Evolutionary conservation across 2,329 filamentous ascomycete species (phyloP).

Genomic region (Dothidotthia symphoricarpi): DNA sequence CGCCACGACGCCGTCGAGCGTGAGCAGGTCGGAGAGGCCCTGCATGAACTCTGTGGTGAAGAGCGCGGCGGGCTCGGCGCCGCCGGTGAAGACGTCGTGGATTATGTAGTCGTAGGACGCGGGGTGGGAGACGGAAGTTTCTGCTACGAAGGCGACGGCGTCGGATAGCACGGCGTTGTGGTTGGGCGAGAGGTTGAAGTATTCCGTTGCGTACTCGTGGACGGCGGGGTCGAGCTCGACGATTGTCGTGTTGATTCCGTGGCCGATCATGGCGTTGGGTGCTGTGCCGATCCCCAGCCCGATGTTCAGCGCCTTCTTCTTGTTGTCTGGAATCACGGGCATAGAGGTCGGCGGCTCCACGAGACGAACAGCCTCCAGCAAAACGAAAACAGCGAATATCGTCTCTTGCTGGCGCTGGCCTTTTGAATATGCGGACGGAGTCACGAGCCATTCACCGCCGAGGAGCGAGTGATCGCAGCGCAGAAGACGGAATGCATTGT

Average conservation of each 20-base stretch:
- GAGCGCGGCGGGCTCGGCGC: constrained; percentile 81
- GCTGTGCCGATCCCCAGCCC: constrained; percentile 92
- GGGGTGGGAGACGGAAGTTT: constrained; percentile 48
- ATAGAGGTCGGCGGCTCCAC: constrained; percentile 51
- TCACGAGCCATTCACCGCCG: constrained; percentile 83
- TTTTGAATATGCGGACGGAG: constrained; percentile 39
- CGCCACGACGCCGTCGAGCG: constrained; percentile 76
- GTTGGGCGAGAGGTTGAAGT: constrained; percentile 76
- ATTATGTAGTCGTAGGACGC: constrained; percentile 82
- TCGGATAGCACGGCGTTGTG: constrained; percentile 80
- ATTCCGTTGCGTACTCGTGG: constrained; percentile 75
- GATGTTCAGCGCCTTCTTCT: constrained; percentile 80
- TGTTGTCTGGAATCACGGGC: constrained; percentile 52
- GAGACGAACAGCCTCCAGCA: constrained; percentile 87
- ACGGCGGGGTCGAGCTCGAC: constrained; percentile 93
- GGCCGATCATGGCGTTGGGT: constrained; percentile 78
- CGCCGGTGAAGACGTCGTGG: constrained; percentile 96
- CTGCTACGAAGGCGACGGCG: constrained; percentile 66
- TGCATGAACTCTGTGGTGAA: constrained; percentile 85
- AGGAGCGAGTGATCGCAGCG: constrained; percentile 92
- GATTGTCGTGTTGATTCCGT: constrained; percentile 88
- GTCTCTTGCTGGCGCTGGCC: constrained; percentile 68
- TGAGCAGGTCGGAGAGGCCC: constrained; percentile 68
- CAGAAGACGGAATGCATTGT: constrained; percentile 73
- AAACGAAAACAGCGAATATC: constrained; percentile 93